Percentiles rank a stretch among this genome's conserved stretches.
Evolutionary conservation across 2,329 filamentous ascomycete genomes (phyloP).

Genomic region (Endoconidiophora polonica): DNA sequence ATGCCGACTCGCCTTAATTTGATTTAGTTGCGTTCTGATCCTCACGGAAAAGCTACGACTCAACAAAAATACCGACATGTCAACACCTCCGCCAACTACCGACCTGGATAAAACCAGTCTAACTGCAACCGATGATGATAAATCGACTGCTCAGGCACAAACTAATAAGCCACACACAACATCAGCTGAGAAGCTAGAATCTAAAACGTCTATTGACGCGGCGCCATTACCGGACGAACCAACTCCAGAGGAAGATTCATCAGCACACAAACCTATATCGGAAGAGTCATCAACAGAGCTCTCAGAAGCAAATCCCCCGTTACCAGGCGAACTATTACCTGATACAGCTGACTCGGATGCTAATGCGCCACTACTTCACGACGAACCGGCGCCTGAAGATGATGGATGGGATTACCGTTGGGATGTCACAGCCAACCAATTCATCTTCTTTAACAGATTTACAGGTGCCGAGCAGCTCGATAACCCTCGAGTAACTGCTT

Average conservation of each 20-base stretch:
- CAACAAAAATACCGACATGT: no score
- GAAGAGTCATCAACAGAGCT: not conserved
- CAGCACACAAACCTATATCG: not conserved
- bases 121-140: no score
- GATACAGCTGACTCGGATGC: not conserved
- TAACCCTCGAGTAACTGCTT: constrained; percentile 55
- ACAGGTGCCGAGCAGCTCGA: constrained; percentile 67
- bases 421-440: constrained; percentile 51
- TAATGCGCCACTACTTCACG: constrained; percentile 24
- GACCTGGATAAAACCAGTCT: not conserved
- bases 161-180: not conserved
- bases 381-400: constrained; percentile 35
- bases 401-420: constrained; percentile 71
- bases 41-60: no score
- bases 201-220: not conserved
- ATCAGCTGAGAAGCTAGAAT: not conserved
- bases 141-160: not conserved
- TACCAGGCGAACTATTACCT: constrained; percentile 12
- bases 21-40: no score
- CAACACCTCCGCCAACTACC: no score
- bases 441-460: constrained; percentile 74
- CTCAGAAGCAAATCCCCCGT: constrained; percentile 9
- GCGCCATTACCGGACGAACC: constrained; percentile 7
- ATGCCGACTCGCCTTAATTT: no score
- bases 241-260: not conserved